Evolutionary conservation across 345 rosid species (phyloP), one percentile per base, ranked within the genome.

Genomic region (Hibiscus tridactylites): DNA sequence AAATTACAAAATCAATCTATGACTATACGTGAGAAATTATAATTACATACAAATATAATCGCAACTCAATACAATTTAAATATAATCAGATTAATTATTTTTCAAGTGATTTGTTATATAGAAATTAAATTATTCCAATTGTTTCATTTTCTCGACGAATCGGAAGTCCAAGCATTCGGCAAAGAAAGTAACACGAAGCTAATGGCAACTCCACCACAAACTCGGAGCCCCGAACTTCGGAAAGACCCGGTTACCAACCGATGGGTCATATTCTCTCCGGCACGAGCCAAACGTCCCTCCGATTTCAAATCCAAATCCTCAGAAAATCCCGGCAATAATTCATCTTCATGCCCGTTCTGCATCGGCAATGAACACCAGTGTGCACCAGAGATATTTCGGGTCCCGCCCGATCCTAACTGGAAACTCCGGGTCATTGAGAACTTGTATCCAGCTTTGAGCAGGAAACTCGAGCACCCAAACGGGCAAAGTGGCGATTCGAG

Each of bases 311-410:
- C 96, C 58, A 88, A 90, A 64, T 64, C 84, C 35, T 89, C 95
- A 0, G 61, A 81, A 68, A 61, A 70, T 71, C 79, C 83, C 8
- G 63, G 58, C 29, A 28, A 60, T 3, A 61, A 74, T 70, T 72
- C 74, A 64, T 44, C 76, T 1, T 62, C 84, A 0, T 92, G 97
- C 79, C 86, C 97, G 4, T 95, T 95, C 81, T 95, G 97, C 88
- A 80, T 80, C 65, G 92, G 96, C 73, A 85, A 86, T 80, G 96
- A 92, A 85, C 81, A 84, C 79, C 82, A 89, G 64, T 91, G 97
- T 57, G 97, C 93, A 1, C 92, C 91, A 17, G 89, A 92, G 85
- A 91, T 90, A 70, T 92, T 91, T 82, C 92, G 97, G 75, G 80
- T 83, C 52, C 89, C 89, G 9, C 44, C 78, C 11, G 88, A 84